Evolutionary conservation across 768 basidiomycete species (phyloP).

Genomic region (Leccinum obscurum): DNA sequence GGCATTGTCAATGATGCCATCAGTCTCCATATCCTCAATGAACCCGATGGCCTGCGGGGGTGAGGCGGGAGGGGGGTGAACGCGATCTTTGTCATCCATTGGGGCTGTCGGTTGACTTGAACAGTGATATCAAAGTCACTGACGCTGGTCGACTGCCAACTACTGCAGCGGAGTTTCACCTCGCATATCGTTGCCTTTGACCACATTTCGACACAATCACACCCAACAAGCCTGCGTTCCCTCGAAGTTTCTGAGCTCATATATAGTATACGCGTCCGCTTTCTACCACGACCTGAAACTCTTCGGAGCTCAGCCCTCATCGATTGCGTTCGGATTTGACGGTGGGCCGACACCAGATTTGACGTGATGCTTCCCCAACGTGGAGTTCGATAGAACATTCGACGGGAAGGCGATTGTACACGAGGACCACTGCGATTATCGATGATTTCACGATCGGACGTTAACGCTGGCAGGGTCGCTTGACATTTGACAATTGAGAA

Average conservation of each 20-base stretch:
- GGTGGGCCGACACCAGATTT: background rate
- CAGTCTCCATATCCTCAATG: constrained; percentile 30
- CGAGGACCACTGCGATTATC: background rate
- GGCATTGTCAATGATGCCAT: constrained; percentile 14
- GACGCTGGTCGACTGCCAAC: background rate
- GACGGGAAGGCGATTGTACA: background rate
- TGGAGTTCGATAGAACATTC: background rate
- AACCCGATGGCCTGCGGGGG: constrained; percentile 15
- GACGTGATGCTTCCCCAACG: background rate
- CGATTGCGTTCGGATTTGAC: background rate
- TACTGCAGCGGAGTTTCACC: background rate
- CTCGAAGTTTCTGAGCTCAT: background rate
- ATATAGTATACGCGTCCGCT: background rate
- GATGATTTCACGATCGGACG: background rate
- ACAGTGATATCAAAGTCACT: too few species aligned
- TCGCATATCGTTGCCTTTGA: background rate
- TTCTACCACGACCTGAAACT: background rate
- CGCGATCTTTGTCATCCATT: constrained; percentile 17
- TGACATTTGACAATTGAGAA: background rate
- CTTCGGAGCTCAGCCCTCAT: background rate
- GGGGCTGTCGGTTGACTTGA: background rate
- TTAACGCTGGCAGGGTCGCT: background rate
- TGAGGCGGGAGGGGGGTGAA: constrained; percentile 14
- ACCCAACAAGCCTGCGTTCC: too few species aligned
- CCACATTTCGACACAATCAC: background rate